Base-by-base conservation (phyloP, 2,329 filamentous ascomycete genomes). In the Cladosporium sphaerospermum region DNA sequence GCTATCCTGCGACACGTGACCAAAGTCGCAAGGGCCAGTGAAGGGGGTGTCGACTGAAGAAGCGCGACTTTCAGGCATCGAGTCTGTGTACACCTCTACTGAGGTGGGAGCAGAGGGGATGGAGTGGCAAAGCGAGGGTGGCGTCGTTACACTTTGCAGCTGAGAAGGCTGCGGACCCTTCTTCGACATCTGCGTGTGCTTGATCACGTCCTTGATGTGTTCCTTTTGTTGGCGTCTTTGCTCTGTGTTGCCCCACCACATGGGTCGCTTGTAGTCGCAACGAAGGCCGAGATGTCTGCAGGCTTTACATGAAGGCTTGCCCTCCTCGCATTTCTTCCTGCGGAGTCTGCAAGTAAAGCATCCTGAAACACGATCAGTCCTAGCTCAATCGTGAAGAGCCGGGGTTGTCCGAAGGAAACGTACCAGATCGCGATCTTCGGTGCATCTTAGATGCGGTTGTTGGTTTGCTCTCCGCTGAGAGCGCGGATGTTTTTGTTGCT, bases 161-260 rank as follows among this genome's bases (percentile, higher is more conserved):
- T 58, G 51, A 53, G 60, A 62, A 43, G 59, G 43, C 48, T 78
- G 73, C 49, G 83, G 78, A 49, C 82, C 78, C 82, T 96, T 96
- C 74, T 96, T 92, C 23, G 85, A 84, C 61, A 95, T 79, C 81
- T 97, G 97, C 69, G 93, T 97, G 69, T 86, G 83, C 82, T 96
- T 96, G 78, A 99, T 97, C 72, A 92, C 89, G 72, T 87, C 86
- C 80, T 99, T 99, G 79, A 99, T 95, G 62, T 85, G 77, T 68
- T 97, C 93, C 75, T 97, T 99, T 70, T 96, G 89, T 53, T 84
- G 76, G 63, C 86, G 83, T 62, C 93, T 81, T 66, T 87, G 83
- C 59, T 96, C 90, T 66, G 88, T 87, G 78, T 93, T 96, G 73
- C 86, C 88, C 93, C 93, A 99, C 93, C 93, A 99, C 74, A 88